phyloP scores from a whole-genome alignment of 306 rosid species.

The Dryas alaskensis region DNA sequence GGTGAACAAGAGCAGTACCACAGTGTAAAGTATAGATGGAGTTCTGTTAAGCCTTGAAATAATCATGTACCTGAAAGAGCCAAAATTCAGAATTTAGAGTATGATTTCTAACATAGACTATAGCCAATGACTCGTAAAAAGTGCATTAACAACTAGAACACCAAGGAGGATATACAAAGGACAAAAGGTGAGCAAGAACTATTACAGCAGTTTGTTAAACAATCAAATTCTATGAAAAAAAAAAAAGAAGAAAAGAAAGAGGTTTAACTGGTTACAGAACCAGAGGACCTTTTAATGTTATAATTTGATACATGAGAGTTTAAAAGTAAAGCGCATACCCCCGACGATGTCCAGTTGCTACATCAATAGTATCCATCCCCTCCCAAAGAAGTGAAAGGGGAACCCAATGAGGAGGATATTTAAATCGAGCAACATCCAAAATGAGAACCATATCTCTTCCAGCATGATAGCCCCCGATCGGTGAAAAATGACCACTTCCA shows the following conservation, averaged over 20 bases:
- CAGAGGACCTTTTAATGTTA: neutral
- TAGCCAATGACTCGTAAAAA: neutral
- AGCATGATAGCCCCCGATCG: constrained; percentile 84
- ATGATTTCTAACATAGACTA: neutral
- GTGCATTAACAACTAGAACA: constrained; percentile 8
- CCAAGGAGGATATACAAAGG: neutral
- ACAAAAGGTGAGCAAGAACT: constrained; percentile 9
- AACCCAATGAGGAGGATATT: constrained; percentile 98
- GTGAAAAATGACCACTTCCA: constrained; percentile 91
- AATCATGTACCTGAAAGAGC: constrained; percentile 75
- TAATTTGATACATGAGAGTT: neutral
- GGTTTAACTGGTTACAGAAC: neutral
- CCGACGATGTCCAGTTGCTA: constrained; percentile 61
- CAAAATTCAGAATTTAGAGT: constrained; percentile 35
- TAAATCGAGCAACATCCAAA: constrained; percentile 93
- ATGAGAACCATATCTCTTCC: constrained; percentile 83
- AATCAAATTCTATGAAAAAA: neutral
- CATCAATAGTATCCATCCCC: constrained; percentile 68
- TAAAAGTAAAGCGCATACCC: constrained; percentile 48
- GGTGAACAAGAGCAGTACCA: constrained; percentile 54
- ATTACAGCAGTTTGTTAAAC: neutral
- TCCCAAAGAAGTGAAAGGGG: constrained; percentile 82
- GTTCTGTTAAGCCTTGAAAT: constrained; percentile 65
- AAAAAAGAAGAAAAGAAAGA: neutral
- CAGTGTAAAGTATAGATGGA: constrained; percentile 78